Conservation (phyloP, 2,329 filamentous ascomycete genomes). For the Colletotrichum liriopes region DNA sequence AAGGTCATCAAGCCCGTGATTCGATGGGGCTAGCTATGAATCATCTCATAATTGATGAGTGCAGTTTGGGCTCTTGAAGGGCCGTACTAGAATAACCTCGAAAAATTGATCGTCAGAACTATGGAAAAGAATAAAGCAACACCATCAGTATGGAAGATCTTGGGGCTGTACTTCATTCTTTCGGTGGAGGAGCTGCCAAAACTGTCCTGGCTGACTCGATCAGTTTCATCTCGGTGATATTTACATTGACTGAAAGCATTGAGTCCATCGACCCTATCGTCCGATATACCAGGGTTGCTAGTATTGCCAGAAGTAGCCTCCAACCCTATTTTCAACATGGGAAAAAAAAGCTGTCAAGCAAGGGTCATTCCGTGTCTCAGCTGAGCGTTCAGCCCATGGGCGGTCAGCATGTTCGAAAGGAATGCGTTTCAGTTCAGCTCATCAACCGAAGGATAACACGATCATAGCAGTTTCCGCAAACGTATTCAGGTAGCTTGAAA, state of each 20-base stretch:
- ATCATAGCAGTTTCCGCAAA: background rate
- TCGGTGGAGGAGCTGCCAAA: background rate
- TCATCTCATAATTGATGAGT: no score
- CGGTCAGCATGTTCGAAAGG: no score
- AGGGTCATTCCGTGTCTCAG: background rate
- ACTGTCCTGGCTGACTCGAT: no score
- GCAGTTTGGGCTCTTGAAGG: background rate
- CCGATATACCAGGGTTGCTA: background rate
- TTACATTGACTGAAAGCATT: background rate
- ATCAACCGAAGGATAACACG: no score
- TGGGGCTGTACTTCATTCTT: background rate
- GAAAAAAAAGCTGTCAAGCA: no score
- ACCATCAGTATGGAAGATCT: background rate
- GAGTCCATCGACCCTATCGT: background rate
- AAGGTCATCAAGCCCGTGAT: constrained; percentile 37
- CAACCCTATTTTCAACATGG: background rate
- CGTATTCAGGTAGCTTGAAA: background rate
- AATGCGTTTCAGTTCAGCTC: background rate
- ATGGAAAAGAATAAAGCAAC: no score
- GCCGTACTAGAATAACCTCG: background rate
- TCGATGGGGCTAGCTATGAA: background rate
- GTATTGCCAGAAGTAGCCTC: no score
- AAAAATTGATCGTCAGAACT: background rate
- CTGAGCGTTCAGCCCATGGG: background rate
- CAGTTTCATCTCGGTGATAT: background rate